phyloP scores from a whole-genome alignment of 176 grass and related monocot genomes.

The Oryza rufipogon region DNA sequence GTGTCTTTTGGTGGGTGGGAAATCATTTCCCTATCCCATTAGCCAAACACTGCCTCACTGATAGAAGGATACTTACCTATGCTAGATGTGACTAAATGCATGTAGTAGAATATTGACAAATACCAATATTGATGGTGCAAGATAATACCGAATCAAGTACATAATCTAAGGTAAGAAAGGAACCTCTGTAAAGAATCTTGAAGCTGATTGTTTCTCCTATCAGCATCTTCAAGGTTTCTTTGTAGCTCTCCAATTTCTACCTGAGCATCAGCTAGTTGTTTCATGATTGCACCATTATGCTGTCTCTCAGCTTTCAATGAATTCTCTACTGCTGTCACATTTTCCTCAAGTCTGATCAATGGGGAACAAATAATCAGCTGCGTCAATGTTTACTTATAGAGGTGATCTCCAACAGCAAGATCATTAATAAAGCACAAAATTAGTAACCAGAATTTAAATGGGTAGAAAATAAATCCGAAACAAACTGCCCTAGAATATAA shows the following conservation, averaged over 20 bases:
- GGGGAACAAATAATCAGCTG: conserved; percentile 35
- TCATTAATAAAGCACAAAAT: conserved; percentile 10
- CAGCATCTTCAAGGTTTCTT: conserved; percentile 66
- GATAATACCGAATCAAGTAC: conserved; percentile 28
- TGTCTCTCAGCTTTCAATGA: conserved; percentile 60
- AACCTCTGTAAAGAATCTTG: conserved; percentile 76
- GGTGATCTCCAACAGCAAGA: conserved; percentile 35
- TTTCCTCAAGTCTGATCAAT: conserved; percentile 64
- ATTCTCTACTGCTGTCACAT: conserved; percentile 44
- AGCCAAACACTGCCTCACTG: background rate
- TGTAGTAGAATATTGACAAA: conserved; percentile 15
- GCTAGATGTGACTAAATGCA: conserved; percentile 4
- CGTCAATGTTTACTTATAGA: conserved; percentile 19
- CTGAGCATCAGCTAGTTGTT: conserved; percentile 52
- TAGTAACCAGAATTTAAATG: conserved; percentile 21
- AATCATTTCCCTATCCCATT: no score
- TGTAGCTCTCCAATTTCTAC: conserved; percentile 55
- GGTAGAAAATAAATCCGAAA: conserved; percentile 35
- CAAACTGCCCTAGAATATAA: conserved; percentile 7
- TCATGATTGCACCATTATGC: conserved; percentile 53
- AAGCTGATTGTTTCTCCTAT: conserved; percentile 52
- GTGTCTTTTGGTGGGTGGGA: no score
- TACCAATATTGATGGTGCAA: background rate
- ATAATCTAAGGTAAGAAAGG: conserved; percentile 43
- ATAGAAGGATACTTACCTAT: conserved; percentile 18